These are phyloP conservation scores for Penicillium sp. DNA, from an alignment of 2,329 filamentous ascomycete genomes.

Conservation along the genomic window DNA sequence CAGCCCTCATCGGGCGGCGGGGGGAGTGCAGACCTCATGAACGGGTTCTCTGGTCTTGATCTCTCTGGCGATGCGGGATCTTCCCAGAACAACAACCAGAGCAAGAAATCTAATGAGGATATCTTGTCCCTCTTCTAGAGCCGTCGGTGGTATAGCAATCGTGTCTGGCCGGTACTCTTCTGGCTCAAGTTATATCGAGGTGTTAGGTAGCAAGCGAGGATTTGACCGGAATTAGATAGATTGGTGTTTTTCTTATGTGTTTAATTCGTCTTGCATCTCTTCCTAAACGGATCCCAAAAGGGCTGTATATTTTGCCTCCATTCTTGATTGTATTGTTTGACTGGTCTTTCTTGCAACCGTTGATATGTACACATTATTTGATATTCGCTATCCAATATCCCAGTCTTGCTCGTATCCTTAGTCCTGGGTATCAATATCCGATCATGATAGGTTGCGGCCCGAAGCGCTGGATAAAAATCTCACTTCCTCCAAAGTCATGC, in stretches of 20 bases:
- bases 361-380: no score
- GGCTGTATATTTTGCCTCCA: conserved; percentile 19
- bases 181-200: conserved; percentile 18
- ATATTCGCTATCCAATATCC: no score
- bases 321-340: conserved; percentile 5
- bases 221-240: conserved; percentile 27
- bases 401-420: no score
- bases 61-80: conserved; percentile 53
- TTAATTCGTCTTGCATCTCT: conserved; percentile 21
- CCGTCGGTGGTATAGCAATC: conserved; percentile 10
- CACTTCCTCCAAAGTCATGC: no score
- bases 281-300: conserved; percentile 17
- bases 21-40: conserved; percentile 59
- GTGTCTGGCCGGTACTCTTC: conserved; percentile 1
- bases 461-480: no score
- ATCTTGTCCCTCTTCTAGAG: conserved; percentile 53
- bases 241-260: conserved; percentile 19
- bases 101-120: conserved; percentile 54
- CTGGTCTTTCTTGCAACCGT: not conserved
- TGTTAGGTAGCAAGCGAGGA: conserved; percentile 26
- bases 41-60: conserved; percentile 79
- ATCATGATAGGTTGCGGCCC: no score
- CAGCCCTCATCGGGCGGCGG: conserved; percentile 33
- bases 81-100: conserved; percentile 26
- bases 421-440: no score